Evolutionary conservation across 179 eudicot genomes (phyloP), one percentile per base, ranked within the genome.

Genomic region (Drosera spatulata): DNA sequence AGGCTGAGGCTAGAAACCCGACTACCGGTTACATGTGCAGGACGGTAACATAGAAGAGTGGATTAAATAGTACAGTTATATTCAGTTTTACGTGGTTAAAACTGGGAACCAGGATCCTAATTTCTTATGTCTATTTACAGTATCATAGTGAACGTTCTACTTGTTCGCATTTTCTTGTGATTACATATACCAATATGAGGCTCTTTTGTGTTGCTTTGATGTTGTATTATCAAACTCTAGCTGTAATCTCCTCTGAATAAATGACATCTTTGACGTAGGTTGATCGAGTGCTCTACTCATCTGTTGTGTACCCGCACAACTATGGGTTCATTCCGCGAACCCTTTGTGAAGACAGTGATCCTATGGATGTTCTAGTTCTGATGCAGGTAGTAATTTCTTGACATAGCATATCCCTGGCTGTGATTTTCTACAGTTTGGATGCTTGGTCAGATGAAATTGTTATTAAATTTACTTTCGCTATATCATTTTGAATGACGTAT

Each of bases 321-420:
- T 22, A 22, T 22, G 33, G 33, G 33, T 89, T 89, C 80, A 82
- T 89, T 68, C 97, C 97, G 2, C 74, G 95, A 63, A 89, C 97
- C 70, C 57, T 86, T 59, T 86, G 97, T 61, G 97, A 89, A 75
- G 97, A 89, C 65, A 79, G 76, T 60, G 97, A 89, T 77, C 95
- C 91, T 7, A 80, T 89, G 85, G 97, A 89, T 44, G 97, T 86
- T 63, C 85, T 89, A 58, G 33, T 22, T 22, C 33, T 22, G 33
- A 22, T 22, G 33, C 33, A 22, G 33, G 33, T 22, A 22, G 33
- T 71, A 86, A 57, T 80, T 89, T 70, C 86, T 89, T 91, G 85
- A 89, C 88, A 91, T 88, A 76, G 10, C 62, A 2, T 13, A 37
- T 42, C 39, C 13, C 39, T 14, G 2, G 10, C 37, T 55, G 39